phyloP scores from a whole-genome alignment of 768 basidiomycete genomes.

The Postia placenta region DNA sequence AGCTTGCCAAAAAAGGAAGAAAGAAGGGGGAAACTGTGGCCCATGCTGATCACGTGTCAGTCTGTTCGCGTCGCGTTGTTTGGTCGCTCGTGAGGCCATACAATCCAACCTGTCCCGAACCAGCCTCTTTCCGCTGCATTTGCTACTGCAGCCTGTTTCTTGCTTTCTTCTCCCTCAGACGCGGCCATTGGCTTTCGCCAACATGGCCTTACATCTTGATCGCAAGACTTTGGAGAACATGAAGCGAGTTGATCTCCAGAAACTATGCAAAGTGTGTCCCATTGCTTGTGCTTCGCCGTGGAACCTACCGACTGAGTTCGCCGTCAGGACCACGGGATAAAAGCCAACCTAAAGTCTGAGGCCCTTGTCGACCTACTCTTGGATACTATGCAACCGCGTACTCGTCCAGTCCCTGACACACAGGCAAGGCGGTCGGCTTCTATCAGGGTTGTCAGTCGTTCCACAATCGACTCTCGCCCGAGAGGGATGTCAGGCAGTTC shows the following conservation, averaged over 20 bases:
- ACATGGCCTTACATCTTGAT: slow-evolving; percentile 37
- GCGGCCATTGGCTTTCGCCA: slow-evolving; percentile 15
- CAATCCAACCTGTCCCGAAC: slow-evolving; percentile 1
- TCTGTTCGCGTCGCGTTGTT: slow-evolving; percentile 40
- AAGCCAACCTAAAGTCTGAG: slow-evolving; percentile 78
- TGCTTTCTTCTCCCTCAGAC: not conserved
- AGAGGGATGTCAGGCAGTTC: slow-evolving; percentile 28
- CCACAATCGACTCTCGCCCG: slow-evolving; percentile 20
- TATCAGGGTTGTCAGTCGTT: slow-evolving; percentile 26
- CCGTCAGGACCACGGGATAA: slow-evolving; percentile 68
- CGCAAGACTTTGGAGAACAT: slow-evolving; percentile 47
- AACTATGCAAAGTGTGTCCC: slow-evolving; percentile 48
- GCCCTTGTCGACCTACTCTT: slow-evolving; percentile 70
- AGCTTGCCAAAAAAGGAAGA: too few relatives aligned
- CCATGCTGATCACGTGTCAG: slow-evolving; percentile 27
- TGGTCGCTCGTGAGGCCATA: slow-evolving; percentile 23
- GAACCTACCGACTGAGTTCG: slow-evolving; percentile 3
- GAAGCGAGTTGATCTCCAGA: slow-evolving; percentile 50
- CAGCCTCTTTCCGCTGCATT: not conserved
- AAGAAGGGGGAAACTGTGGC: too few relatives aligned
- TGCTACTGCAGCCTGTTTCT: not conserved
- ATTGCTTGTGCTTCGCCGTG: not conserved
- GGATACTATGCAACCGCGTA: slow-evolving; percentile 32
- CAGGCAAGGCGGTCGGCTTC: slow-evolving; percentile 26
- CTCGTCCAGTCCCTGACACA: slow-evolving; percentile 15